Conservation (phyloP, 2,329 filamentous ascomycete genomes). For the Colletotrichum sp. region DNA sequence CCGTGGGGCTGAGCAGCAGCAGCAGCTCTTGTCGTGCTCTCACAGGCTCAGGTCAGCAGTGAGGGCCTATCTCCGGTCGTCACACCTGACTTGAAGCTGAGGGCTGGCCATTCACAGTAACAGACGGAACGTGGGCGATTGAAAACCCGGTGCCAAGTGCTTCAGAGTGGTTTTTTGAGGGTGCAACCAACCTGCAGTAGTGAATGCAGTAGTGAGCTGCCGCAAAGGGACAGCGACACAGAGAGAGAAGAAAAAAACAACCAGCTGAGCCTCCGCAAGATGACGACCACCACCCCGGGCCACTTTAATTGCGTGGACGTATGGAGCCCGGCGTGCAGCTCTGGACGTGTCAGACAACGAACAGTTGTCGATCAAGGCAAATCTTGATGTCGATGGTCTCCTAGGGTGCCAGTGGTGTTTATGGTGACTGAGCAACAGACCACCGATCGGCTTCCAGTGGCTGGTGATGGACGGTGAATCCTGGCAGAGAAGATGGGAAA, state of each 20-base stretch:
- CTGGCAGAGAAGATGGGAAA: background rate
- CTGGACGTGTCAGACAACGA: slow-evolving; percentile 8
- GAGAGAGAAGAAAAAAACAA: background rate
- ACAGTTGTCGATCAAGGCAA: slow-evolving; percentile 11
- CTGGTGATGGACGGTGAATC: background rate
- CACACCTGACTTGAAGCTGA: background rate
- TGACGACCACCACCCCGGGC: slow-evolving; percentile 12
- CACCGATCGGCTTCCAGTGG: background rate
- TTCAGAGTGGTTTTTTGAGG: background rate
- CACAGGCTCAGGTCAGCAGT: background rate
- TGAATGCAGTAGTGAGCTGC: background rate
- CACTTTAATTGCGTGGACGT: slow-evolving; percentile 16
- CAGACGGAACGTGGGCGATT: background rate
- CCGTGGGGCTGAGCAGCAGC: background rate
- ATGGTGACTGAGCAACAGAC: slow-evolving; percentile 1
- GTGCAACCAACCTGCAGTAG: background rate
- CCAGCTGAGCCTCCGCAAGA: slow-evolving; percentile 19
- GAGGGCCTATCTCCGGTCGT: background rate
- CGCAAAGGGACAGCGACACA: background rate
- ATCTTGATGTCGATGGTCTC: background rate
- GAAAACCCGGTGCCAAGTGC: slow-evolving; percentile 3
- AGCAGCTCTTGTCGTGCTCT: background rate
- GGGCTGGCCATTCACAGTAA: background rate
- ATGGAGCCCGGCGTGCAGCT: slow-evolving; percentile 11
- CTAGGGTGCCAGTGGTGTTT: background rate